Base-by-base conservation (phyloP, 2,329 filamentous ascomycete genomes). In the Fusarium albidum region DNA sequence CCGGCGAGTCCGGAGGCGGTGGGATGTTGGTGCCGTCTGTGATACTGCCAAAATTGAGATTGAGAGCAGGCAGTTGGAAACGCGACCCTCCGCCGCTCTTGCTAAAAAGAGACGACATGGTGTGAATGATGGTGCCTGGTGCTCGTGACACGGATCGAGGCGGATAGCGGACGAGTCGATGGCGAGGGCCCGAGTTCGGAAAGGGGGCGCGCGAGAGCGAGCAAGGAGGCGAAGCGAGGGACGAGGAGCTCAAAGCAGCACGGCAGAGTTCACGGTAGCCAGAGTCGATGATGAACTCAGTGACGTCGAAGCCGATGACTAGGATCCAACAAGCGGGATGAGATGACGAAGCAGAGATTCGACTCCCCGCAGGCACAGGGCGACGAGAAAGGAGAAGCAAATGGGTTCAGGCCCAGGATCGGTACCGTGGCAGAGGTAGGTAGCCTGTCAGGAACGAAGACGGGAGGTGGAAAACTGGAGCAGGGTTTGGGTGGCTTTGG, bases 11-110 rank as follows among this genome's bases (percentile, higher is more conserved):
- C 39, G 75, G 75, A 18, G 83, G 83, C 26, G 83, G 81, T 35
- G 83, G 83, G 60, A 86, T 86, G 66, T 83, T 68, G 68, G 83
- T 86, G 47, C 83, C 83, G 33, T 86, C 83, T 35, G 83, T 86
- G 67, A 86, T 74, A 39, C 79, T 83, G 53, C 79, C 77, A 63
- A 85, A 84, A 61, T 84, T 79, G 73, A 86, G 78, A 58, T 86
- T 75, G 55, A 86, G 77, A 39, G 77, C 79, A 9, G 83, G 83
- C 52, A 86, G 78, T 72, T 85, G 80, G 59, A 86, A 86, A 63
- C 75, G 76, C 51, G 68, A 62, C 52, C 61, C 61, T 38, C 57
- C 55, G 27, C 64, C 55, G 54, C 63, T 64, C 57, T 69, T 69
- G 49, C 61, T 66, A 51, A 68, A 49, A 50, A 66, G 62, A 61